A percentile compares a stretch with the other conserved stretches of the same genome.
phyloP scores from a whole-genome alignment of 257 asterid species.

The Solanum corneliomulleri region DNA sequence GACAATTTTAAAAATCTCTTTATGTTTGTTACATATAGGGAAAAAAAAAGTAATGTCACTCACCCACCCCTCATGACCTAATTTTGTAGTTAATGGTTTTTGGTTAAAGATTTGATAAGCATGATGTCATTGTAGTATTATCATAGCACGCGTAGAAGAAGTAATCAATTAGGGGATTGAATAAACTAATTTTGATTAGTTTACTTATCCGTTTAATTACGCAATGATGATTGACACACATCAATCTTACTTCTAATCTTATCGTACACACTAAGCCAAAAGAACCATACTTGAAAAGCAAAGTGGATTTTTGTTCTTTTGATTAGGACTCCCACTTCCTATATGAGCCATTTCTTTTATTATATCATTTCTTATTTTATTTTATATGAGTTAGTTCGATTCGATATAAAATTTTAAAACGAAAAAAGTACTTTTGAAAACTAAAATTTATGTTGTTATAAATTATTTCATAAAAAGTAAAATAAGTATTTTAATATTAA shows the following conservation, averaged over 20 bases:
- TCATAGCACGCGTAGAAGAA: neutral
- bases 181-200: neutral
- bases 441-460: no score
- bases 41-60: no score
- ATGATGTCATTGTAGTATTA: neutral
- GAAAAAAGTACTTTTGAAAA: no score
- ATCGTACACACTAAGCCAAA: neutral
- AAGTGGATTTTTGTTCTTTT: neutral
- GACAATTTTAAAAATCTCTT: no score
- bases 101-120: neutral
- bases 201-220: neutral
- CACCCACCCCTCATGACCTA: no score
- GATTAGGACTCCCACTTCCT: neutral
- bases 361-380: rapidly evolving
- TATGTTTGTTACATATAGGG: no score
- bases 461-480: no score
- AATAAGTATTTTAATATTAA: no score
- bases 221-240: neutral
- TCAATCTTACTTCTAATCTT: neutral
- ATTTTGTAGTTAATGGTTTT: no score
- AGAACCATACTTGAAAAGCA: neutral
- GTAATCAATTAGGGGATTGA: constrained; percentile 2
- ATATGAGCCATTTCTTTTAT: neutral
- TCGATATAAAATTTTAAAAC: no score
- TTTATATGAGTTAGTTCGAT: no score